phyloP scores from a whole-genome alignment of 2,329 filamentous ascomycete genomes.

The Aspergillus oerlinghausenensis region DNA sequence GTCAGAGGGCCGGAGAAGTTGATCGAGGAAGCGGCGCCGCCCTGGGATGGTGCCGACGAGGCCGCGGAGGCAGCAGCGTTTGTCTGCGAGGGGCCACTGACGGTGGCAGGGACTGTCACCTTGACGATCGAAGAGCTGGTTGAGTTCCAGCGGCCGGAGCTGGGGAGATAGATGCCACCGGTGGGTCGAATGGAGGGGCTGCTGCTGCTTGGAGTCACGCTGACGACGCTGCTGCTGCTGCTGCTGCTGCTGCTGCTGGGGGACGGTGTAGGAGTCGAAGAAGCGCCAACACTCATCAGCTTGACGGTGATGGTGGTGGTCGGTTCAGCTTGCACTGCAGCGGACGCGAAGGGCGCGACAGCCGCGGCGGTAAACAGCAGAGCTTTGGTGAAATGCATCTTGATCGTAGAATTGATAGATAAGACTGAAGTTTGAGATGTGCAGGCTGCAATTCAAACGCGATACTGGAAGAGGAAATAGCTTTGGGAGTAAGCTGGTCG shows the following conservation, averaged over 20 bases:
- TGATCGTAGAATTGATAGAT: constrained; percentile 9
- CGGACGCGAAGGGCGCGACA: constrained; percentile 26
- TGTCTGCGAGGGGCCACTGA: constrained; percentile 5
- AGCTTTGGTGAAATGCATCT: constrained; percentile 34
- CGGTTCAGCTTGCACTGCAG: constrained; percentile 18
- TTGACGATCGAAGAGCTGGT: constrained; percentile 19
- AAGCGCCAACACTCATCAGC: constrained; percentile 14
- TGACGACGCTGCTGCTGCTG: constrained; percentile 3
- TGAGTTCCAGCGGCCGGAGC: constrained; percentile 6
- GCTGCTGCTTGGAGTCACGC: constrained; percentile 1
- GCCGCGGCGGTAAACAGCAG: constrained; percentile 25
- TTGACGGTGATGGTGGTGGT: constrained; percentile 25
- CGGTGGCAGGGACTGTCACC: constrained; percentile 7
- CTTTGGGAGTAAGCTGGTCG: neutral
- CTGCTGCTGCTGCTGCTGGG: neutral
- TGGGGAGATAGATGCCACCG: constrained; percentile 11
- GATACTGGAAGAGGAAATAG: neutral
- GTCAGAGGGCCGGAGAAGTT: constrained; percentile 24
- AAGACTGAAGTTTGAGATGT: neutral
- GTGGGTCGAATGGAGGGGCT: constrained; percentile 1
- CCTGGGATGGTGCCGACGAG: constrained; percentile 12
- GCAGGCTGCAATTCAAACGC: neutral
- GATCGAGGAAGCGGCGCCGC: constrained; percentile 19
- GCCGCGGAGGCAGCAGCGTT: constrained; percentile 6
- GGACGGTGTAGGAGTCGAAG: constrained; percentile 7